Percentiles rank a stretch among this genome's conserved stretches.
Conservation (phyloP, 805 yeast species). For the Tetrapisispora pingtungensis region DNA sequence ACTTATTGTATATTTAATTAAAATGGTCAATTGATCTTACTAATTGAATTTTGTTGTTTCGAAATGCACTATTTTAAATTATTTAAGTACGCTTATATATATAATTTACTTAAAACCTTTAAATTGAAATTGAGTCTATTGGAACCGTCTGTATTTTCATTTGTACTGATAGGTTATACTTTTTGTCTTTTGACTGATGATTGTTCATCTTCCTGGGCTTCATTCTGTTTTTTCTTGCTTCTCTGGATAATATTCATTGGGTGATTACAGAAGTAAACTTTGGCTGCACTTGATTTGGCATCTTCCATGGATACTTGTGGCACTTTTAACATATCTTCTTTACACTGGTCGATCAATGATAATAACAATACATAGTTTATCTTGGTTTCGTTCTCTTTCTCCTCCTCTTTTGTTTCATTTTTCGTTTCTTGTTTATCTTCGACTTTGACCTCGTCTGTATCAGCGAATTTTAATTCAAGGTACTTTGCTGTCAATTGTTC, state of each 20-base stretch:
- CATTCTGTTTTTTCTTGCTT: slow-evolving; percentile 36
- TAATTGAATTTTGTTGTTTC: no score
- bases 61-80: neutral
- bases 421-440: slow-evolving; percentile 3
- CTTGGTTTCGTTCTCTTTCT: slow-evolving; percentile 5
- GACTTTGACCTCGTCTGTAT: slow-evolving; percentile 5
- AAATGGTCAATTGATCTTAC: no score
- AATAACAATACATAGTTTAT: slow-evolving; percentile 36
- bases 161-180: neutral
- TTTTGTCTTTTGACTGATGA: slow-evolving; percentile 9
- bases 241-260: slow-evolving; percentile 47
- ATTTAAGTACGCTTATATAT: no score
- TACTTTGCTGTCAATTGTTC: slow-evolving; percentile 56
- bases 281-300: slow-evolving; percentile 52
- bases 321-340: slow-evolving; percentile 34
- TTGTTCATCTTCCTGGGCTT: slow-evolving; percentile 3
- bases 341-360: slow-evolving; percentile 39
- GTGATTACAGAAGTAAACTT: slow-evolving; percentile 51
- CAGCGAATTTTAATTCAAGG: slow-evolving; percentile 50
- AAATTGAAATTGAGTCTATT: no score
- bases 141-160: no score
- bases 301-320: slow-evolving; percentile 47
- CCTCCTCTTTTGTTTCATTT: neutral
- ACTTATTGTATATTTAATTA: no score
- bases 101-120: no score